Evolutionary conservation across 768 basidiomycete genomes (phyloP), one percentile per base, ranked within the genome.

Genomic region (Mycena rebaudengoi): DNA sequence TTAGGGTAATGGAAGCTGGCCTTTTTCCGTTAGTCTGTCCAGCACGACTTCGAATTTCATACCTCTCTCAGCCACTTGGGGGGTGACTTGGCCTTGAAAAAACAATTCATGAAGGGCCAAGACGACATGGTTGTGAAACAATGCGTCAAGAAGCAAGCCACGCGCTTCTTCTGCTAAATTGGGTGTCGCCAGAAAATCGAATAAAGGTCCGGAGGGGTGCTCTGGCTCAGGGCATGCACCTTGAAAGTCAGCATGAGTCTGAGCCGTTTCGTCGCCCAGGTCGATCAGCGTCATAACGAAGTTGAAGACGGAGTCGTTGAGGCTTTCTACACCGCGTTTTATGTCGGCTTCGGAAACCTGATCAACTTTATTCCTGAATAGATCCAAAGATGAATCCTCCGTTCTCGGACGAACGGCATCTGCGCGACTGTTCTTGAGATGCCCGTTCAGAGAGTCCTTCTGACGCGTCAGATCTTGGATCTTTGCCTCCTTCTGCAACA

Each of bases 261-360:
- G 33, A 2, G 21, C 51, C 4, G 60, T 26, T 28, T 51, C 28
- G 0, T 60, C 62, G 3, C 30, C 53, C 37, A 33, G n/a, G 3
- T 59, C 65, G 23, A 66, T 12, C 7, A 69, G 11, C 14, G 45
- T 32, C 45, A 43, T 41, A 26, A 69, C 55, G 12, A 69, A 21
- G 32, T 40, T 53, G 25, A 59, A 50, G 33, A 69, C 11, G 5
- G 52, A 44, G 40, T 66, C 62, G 55, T 69, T 69, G 46, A 69
- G 55, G 35, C 56, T 52, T 7, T 69, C 61, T 26, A 69, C 52
- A 7, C 32, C 45, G 35, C 37, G 40, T 37, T 62, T 60, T 39
- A 68, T 40, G 20, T 16, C 37, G 2, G 54, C 55, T 48, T 68
- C 67, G 5, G 67, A 68, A n/a, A 68, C 67, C 44, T 66, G 64